A percentile compares a stretch with the other conserved stretches of the same genome.
These are phyloP conservation scores for Candida vartiovaarae DNA, from an alignment of 805 yeast species.

Conservation along the genomic window DNA sequence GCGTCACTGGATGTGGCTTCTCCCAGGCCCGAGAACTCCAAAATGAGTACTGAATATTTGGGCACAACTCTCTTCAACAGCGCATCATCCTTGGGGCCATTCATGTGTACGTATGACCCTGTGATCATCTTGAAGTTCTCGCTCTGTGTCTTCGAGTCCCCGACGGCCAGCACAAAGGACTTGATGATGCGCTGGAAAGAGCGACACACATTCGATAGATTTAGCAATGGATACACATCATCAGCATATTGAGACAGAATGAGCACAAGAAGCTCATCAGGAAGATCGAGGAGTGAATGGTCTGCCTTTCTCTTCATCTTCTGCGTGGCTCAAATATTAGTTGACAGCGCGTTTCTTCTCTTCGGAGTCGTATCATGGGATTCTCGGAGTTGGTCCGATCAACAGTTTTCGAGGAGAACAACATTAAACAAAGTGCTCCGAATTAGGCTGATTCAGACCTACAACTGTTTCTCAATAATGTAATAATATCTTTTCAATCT, in stretches of 20 bases:
- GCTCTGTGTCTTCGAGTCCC: constrained; percentile 11
- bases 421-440: no score
- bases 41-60: constrained; percentile 8
- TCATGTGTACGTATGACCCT: constrained; percentile 3
- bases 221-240: constrained; percentile 14
- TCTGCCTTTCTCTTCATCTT: not conserved
- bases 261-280: constrained; percentile 14
- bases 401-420: no score
- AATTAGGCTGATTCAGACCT: no score
- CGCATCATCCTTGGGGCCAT: not conserved
- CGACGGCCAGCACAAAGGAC: constrained; percentile 13
- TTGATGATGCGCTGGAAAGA: constrained; percentile 11
- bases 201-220: constrained; percentile 10
- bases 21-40: constrained; percentile 8
- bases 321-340: not conserved
- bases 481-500: no score
- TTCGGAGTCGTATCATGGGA: no score
- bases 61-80: not conserved
- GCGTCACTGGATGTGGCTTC: constrained; percentile 3
- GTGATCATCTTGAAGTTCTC: constrained; percentile 9
- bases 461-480: no score
- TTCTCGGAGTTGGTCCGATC: no score
- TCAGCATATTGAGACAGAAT: constrained; percentile 12
- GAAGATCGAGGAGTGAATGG: constrained; percentile 10
- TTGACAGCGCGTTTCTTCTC: no score